Conservation (phyloP, 495 filamentous ascomycete genomes). For the Tuber melanosporum region DNA sequence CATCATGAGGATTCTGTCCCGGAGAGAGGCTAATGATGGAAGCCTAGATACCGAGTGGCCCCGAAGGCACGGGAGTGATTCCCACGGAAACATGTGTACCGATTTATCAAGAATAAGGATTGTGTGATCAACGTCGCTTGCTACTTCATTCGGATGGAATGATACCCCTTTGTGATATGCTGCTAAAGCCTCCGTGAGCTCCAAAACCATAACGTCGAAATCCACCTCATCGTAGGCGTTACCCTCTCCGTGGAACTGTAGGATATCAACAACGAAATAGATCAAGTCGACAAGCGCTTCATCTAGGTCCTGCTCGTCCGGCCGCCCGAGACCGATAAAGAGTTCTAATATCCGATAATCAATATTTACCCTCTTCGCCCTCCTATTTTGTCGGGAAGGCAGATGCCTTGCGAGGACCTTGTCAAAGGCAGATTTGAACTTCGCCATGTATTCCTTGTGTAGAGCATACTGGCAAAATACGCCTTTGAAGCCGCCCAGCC, state of each 20-base stretch:
- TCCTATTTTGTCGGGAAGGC: conserved; percentile 68
- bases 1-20: conserved; percentile 57
- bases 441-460: conserved; percentile 56
- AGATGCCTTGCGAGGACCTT: conserved; percentile 78
- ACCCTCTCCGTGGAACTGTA: conserved; percentile 91
- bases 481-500: conserved; percentile 89
- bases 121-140: conserved; percentile 58
- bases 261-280: conserved; percentile 91
- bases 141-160: conserved; percentile 29
- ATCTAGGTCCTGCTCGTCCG: conserved; percentile 65
- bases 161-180: conserved; percentile 62
- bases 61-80: conserved; percentile 80
- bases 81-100: conserved; percentile 88
- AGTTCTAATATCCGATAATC: conserved; percentile 76
- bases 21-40: conserved; percentile 72
- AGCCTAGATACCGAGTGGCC: conserved; percentile 74
- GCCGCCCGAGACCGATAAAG: conserved; percentile 76
- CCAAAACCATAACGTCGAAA: conserved; percentile 81
- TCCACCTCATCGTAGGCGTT: conserved; percentile 98
- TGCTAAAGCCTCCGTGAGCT: conserved; percentile 71
- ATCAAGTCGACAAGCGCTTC: conserved; percentile 77
- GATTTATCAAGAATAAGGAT: conserved; percentile 89
- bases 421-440: conserved; percentile 71
- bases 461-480: conserved; percentile 70
- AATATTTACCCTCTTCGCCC: conserved; percentile 52